These are phyloP conservation scores for Dendrostoma leiphaemia DNA, from an alignment of 2,329 filamentous ascomycete species.

Conservation along the genomic window DNA sequence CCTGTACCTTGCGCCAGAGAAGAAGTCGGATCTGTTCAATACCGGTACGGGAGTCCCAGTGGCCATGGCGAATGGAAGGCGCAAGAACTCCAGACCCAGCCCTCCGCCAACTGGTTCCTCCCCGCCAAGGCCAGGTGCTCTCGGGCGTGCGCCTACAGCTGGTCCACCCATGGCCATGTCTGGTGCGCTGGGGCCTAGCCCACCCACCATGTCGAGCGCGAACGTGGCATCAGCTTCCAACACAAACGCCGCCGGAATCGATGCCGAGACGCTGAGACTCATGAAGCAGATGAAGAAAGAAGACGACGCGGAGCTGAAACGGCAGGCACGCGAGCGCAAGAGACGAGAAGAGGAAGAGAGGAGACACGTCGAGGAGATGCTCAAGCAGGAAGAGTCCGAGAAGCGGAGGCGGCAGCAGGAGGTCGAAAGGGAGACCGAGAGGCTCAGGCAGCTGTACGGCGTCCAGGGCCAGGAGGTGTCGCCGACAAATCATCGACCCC, in stretches of 20 bases:
- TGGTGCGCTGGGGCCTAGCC: conserved; percentile 35
- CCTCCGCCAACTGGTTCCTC: conserved; percentile 22
- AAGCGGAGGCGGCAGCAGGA: conserved; percentile 53
- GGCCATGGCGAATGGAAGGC: conserved; percentile 25
- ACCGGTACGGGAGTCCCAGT: conserved; percentile 45
- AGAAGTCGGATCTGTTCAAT: conserved; percentile 71
- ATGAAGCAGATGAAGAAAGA: conserved; percentile 50
- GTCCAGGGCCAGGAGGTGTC: conserved; percentile 45
- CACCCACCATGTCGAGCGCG: conserved; percentile 46
- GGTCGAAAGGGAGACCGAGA: conserved; percentile 78
- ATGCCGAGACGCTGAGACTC: conserved; percentile 77
- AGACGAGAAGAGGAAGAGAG: conserved; percentile 55
- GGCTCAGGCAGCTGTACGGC: conserved; percentile 69
- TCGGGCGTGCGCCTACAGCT: conserved; percentile 29
- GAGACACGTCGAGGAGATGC: conserved; percentile 61
- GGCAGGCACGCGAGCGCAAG: conserved; percentile 46
- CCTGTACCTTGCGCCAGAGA: conserved; percentile 59
- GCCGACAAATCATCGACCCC: conserved; percentile 22
- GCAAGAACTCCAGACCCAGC: conserved; percentile 44
- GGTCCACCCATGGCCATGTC: conserved; percentile 33
- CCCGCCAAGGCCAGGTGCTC: conserved; percentile 39
- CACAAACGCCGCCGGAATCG: conserved; percentile 39
- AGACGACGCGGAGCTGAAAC: conserved; percentile 50
- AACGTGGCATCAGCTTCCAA: conserved; percentile 36
- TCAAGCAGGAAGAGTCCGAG: conserved; percentile 65